Evolutionary conservation across 2,329 filamentous ascomycete species (phyloP), one percentile per base, ranked within the genome.

Genomic region (Byssoonygena ceratinophila): DNA sequence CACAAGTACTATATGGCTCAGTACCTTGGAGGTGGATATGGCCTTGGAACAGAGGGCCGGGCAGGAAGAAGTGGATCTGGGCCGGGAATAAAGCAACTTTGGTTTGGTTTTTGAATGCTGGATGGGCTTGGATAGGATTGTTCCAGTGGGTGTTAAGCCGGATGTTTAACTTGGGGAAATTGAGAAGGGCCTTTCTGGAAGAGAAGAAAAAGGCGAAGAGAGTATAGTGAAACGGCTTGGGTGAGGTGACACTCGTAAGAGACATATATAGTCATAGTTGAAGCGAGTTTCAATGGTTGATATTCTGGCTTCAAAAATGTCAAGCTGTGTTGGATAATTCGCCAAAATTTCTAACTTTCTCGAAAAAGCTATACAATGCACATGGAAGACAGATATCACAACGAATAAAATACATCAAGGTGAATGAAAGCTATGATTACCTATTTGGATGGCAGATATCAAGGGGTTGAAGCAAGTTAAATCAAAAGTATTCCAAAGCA

Each of bases 121-220:
- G 72, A 37, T 70, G 77, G 61, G 74, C 76, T 1, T 66, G 65
- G 64, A 58, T 59, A 53, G 69, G 64, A 37, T 23, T 64, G 12
- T 63, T 65, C 36, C 53, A 57, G 44, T 63, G 61, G 48, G 60
- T 67, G n/a, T 72, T 80, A 59, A 69, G 68, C 20, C 66, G 67
- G n/a, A 76, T 74, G 64, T 80, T 79, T 63, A 71, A 73, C 56
- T 60, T 80, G 52, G 68, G 70, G 62, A 75, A 71, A 56, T 60
- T 79, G 54, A 69, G 63, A 43, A 67, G 25, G 18, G 41, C 37
- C 7, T 55, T 52, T 25, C 23, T 31, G 29, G 43, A 52, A 32
- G 45, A 47, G 34, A 41, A n/a, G 32, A 37, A 47, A 23, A 43
- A 45, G 27, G 27, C 18, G 16, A 43, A 55, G 20, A 46, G 43